A percentile compares a stretch with the other conserved stretches of the same genome.
phyloP scores from a whole-genome alignment of 2,329 filamentous ascomycete genomes.

The Dothistroma pini region DNA sequence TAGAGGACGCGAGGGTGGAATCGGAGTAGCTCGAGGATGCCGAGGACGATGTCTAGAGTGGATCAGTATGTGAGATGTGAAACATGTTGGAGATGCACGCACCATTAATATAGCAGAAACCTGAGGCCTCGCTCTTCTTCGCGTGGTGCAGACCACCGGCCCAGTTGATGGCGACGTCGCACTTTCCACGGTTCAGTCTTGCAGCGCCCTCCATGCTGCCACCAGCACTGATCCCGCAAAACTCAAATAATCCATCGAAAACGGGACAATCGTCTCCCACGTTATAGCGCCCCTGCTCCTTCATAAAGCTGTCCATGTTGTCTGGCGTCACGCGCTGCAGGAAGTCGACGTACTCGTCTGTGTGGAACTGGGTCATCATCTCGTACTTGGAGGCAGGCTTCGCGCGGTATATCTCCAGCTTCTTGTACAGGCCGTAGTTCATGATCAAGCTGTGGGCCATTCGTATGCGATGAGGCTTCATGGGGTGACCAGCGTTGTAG shows the following conservation, averaged over 20 bases:
- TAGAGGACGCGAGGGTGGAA: constrained; percentile 64
- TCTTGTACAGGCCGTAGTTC: constrained; percentile 70
- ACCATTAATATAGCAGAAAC: constrained; percentile 50
- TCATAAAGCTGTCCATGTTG: constrained; percentile 91
- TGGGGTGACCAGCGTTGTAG: constrained; percentile 72
- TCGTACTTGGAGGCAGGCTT: constrained; percentile 59
- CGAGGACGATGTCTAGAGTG: constrained; percentile 59
- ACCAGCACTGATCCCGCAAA: constrained; percentile 66
- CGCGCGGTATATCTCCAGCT: constrained; percentile 63
- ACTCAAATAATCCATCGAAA: constrained; percentile 67
- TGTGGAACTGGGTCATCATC: constrained; percentile 74
- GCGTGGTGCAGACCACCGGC: constrained; percentile 48
- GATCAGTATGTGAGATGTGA: constrained; percentile 2
- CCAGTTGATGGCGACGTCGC: constrained; percentile 60
- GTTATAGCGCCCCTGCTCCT: constrained; percentile 79
- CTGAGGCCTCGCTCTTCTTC: constrained; percentile 47
- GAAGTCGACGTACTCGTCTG: constrained; percentile 69
- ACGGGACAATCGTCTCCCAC: constrained; percentile 63
- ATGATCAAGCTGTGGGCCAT: constrained; percentile 64
- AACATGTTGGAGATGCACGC: constrained; percentile 7
- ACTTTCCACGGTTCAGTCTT: constrained; percentile 64
- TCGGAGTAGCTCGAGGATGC: constrained; percentile 61
- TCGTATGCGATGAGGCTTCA: constrained; percentile 66
- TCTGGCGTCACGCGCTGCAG: constrained; percentile 88
- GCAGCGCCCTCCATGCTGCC: constrained; percentile 69